These are phyloP conservation scores for Fusarium phyllophilum DNA, from an alignment of 2,329 filamentous ascomycete species.

Conservation along the genomic window DNA sequence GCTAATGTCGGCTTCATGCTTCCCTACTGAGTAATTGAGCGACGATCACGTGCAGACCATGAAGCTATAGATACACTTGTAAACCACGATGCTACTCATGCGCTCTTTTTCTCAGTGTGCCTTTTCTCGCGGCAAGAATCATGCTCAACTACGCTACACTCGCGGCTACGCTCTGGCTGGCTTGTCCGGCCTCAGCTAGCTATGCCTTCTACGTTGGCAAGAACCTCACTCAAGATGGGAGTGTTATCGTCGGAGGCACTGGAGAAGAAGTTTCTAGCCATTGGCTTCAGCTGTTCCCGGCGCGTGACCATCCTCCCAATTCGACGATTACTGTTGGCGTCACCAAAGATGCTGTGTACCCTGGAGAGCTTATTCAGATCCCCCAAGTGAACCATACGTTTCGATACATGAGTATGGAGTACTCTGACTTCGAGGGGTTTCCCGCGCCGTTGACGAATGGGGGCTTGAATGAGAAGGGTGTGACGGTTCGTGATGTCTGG, in stretches of 20 bases:
- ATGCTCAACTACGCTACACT: constrained; percentile 21
- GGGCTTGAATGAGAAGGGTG: constrained; percentile 38
- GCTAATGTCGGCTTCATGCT: constrained; percentile 11
- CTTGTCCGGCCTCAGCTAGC: constrained; percentile 43
- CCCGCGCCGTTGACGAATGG: constrained; percentile 38
- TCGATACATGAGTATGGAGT: constrained; percentile 40
- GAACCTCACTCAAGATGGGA: constrained; percentile 54
- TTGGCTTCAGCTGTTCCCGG: constrained; percentile 58
- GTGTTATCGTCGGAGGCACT: constrained; percentile 57
- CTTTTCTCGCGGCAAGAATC: background rate
- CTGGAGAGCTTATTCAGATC: constrained; percentile 38
- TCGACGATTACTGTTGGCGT: constrained; percentile 49
- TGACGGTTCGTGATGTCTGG: constrained; percentile 39
- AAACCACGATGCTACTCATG: background rate
- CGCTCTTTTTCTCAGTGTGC: background rate
- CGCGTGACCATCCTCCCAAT: constrained; percentile 52
- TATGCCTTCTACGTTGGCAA: constrained; percentile 61
- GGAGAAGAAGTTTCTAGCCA: constrained; percentile 60
- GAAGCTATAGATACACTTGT: constrained; percentile 24
- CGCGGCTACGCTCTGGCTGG: constrained; percentile 23
- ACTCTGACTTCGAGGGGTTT: constrained; percentile 40
- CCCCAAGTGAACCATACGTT: constrained; percentile 38
- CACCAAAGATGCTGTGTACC: constrained; percentile 32
- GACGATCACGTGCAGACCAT: constrained; percentile 18
- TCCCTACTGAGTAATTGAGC: constrained; percentile 25